phyloP scores from a whole-genome alignment of 441 rosid genomes.

The Eutrema salsugineum region DNA sequence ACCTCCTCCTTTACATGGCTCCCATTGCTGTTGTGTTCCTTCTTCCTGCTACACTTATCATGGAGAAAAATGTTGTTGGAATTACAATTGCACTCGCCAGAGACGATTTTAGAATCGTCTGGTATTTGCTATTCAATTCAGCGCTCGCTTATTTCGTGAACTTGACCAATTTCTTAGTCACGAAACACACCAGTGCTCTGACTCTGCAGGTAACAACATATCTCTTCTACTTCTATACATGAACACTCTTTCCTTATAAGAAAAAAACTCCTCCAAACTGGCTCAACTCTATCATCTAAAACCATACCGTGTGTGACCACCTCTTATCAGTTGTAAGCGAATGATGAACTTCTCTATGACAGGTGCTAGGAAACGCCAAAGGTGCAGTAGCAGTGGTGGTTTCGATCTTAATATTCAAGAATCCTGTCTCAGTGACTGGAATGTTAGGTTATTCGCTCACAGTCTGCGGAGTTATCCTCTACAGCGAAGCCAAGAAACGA shows the following conservation, averaged over 20 bases:
- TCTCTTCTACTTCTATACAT: slow-evolving; percentile 1
- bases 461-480: slow-evolving; percentile 40
- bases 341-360: neutral
- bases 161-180: slow-evolving; percentile 54
- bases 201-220: slow-evolving; percentile 45
- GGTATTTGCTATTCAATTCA: slow-evolving; percentile 55
- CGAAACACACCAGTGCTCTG: slow-evolving; percentile 45
- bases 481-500: slow-evolving; percentile 42
- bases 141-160: slow-evolving; percentile 49
- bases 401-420: slow-evolving; percentile 43
- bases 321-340: neutral
- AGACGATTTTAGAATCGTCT: slow-evolving; percentile 46
- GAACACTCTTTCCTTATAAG: neutral
- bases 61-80: slow-evolving; percentile 61
- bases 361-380: slow-evolving; percentile 52
- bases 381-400: slow-evolving; percentile 49
- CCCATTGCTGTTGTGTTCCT: slow-evolving; percentile 59
- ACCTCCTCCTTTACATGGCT: slow-evolving; percentile 57
- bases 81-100: slow-evolving; percentile 54
- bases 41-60: slow-evolving; percentile 54
- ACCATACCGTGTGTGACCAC: neutral
- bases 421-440: slow-evolving; percentile 43
- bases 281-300: neutral
- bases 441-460: slow-evolving; percentile 48
- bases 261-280: neutral